A percentile compares a stretch with the other conserved stretches of the same genome.
Conservation (phyloP, 2,329 filamentous ascomycete genomes). For the Calonectria ilicicola region DNA sequence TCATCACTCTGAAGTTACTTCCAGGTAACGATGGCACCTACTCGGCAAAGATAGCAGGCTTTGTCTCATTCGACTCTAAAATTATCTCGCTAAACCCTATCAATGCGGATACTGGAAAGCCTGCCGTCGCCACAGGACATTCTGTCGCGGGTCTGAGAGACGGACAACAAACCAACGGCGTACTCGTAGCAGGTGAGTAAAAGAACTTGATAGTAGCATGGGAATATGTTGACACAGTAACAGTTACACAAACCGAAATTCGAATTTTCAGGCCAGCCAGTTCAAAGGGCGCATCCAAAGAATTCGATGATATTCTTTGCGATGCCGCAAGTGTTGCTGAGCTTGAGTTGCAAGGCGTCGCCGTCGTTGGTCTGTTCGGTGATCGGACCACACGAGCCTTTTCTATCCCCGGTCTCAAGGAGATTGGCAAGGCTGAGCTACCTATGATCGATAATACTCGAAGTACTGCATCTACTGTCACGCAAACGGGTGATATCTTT, state of each 20-base stretch:
- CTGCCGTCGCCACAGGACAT: conserved; percentile 79
- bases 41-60: conserved; percentile 77
- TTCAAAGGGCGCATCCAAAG: conserved; percentile 90
- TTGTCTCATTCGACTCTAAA: conserved; percentile 73
- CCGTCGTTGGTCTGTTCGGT: conserved; percentile 86
- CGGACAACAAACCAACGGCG: conserved; percentile 82
- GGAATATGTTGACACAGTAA: conserved; percentile 40
- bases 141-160: conserved; percentile 82
- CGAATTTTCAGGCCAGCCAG: conserved; percentile 88
- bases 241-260: conserved; percentile 78
- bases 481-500: conserved; percentile 83
- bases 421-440: conserved; percentile 78
- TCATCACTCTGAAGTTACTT: conserved; percentile 91
- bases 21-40: conserved; percentile 78
- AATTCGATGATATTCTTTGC: conserved; percentile 86
- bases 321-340: conserved; percentile 83
- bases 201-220: neutral
- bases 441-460: conserved; percentile 80
- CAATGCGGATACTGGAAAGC: conserved; percentile 79
- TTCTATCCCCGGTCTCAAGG: conserved; percentile 88
- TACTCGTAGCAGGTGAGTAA: conserved; percentile 78
- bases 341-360: conserved; percentile 80
- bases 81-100: conserved; percentile 86
- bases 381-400: conserved; percentile 85
- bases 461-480: conserved; percentile 77